Percentiles rank a stretch among this genome's conserved stretches.
Evolutionary conservation across 805 yeast genomes (phyloP).

Genomic region (Starmerella roubikii): DNA sequence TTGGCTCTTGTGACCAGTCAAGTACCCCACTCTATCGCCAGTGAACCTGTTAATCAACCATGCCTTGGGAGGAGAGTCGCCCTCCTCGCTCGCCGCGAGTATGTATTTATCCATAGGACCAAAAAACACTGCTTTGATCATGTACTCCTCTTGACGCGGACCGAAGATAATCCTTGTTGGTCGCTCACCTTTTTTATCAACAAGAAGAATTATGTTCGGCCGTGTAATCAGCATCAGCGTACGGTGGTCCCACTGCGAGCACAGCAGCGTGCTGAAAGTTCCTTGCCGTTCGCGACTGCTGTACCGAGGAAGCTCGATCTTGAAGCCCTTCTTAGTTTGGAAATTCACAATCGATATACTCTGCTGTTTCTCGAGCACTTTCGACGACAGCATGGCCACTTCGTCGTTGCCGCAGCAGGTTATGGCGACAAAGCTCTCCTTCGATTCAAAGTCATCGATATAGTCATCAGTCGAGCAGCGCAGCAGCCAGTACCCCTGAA

Average conservation of each 20-base stretch:
- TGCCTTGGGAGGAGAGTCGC: constrained; percentile 31
- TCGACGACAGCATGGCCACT: constrained; percentile 4
- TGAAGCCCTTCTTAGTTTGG: neutral
- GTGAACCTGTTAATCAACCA: constrained; percentile 67
- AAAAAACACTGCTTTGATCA: constrained; percentile 68
- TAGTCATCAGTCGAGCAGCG: neutral
- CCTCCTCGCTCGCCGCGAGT: constrained; percentile 76
- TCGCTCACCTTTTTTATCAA: constrained; percentile 6
- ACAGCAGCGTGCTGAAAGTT: constrained; percentile 1
- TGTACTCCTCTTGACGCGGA: constrained; percentile 41
- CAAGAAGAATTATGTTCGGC: constrained; percentile 3
- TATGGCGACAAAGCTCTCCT: neutral
- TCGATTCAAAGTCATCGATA: neutral
- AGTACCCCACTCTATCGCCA: constrained; percentile 48
- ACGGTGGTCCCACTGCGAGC: constrained; percentile 10
- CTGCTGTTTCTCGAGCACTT: constrained; percentile 1
- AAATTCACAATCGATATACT: neutral
- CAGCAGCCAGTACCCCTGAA: neutral
- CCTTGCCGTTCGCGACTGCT: neutral
- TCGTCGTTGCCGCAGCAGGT: neutral
- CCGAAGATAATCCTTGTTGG: constrained; percentile 27
- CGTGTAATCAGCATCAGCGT: constrained; percentile 5
- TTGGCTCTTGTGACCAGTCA: constrained; percentile 49
- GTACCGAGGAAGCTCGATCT: neutral
- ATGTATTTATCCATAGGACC: constrained; percentile 55